Evolutionary conservation across 805 yeast species (phyloP).

Genomic region (Saturnispora ahearnii): DNA sequence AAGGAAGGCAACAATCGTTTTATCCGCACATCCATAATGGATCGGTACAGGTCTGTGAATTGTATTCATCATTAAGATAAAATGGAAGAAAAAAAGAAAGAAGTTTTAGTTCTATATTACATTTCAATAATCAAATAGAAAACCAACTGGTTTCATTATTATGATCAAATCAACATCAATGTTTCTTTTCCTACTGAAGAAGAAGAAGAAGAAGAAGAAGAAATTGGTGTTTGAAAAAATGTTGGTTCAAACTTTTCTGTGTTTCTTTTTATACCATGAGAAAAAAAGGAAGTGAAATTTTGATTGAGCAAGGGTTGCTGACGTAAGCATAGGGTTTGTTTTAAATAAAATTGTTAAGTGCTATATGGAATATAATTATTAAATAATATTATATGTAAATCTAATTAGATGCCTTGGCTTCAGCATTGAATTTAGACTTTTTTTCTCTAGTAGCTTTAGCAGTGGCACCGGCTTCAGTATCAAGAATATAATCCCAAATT

Average conservation of each 20-base stretch:
- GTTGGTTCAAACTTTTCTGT: too few species aligned
- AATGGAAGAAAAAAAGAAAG: background rate
- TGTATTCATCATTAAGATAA: conserved; percentile 32
- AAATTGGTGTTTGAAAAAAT: background rate
- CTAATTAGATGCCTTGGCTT: conserved; percentile 26
- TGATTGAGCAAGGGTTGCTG: background rate
- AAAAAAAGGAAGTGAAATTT: too few species aligned
- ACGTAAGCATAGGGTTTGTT: background rate
- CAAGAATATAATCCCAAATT: conserved; percentile 86
- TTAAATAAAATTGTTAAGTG: background rate
- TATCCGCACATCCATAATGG: conserved; percentile 22
- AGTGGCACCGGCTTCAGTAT: conserved; percentile 84
- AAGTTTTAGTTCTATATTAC: background rate
- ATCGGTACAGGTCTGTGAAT: conserved; percentile 57
- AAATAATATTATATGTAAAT: too few species aligned
- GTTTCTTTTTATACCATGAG: too few species aligned
- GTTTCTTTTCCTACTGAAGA: background rate
- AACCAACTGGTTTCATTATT: background rate
- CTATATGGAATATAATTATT: too few species aligned
- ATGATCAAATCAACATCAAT: background rate
- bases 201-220: background rate
- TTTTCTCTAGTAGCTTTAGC: conserved; percentile 69
- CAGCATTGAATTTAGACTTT: conserved; percentile 49
- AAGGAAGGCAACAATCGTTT: conserved; percentile 22
- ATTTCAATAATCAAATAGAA: background rate